Percentiles rank a stretch among this genome's conserved stretches.
phyloP scores from a whole-genome alignment of 768 basidiomycete species.

The Leccinum subgranulosum region DNA sequence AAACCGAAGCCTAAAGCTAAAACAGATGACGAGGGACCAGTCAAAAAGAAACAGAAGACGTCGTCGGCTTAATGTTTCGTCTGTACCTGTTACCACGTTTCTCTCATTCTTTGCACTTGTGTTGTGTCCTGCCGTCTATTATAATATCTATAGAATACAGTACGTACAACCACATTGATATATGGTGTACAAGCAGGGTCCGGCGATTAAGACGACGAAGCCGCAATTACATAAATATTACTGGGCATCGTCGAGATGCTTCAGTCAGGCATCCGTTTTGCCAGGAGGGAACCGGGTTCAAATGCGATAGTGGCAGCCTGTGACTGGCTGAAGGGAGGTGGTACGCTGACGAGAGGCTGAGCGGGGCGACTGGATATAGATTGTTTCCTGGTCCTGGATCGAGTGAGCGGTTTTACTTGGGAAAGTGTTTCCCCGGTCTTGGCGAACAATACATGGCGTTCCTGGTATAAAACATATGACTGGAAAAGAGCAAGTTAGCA shows the following conservation, averaged over 20 bases:
- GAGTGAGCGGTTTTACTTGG: conserved; percentile 34
- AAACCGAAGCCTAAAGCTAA: conserved; percentile 39
- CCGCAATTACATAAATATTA: neutral
- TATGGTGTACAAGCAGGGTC: conserved; percentile 11
- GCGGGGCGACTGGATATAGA: conserved; percentile 33
- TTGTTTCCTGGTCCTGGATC: conserved; percentile 37
- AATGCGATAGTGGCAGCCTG: conserved; percentile 47
- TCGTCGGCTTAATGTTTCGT: conserved; percentile 27
- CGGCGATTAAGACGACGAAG: conserved; percentile 5
- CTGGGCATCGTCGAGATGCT: neutral
- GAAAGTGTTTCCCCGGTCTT: conserved; percentile 21
- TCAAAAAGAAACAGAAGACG: conserved; percentile 75
- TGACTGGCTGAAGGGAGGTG: conserved; percentile 37
- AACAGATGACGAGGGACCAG: conserved; percentile 49
- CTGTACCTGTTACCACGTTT: neutral
- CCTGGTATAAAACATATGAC: conserved; percentile 84
- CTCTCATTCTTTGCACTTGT: neutral
- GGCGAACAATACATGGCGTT: conserved; percentile 57
- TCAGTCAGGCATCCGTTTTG: conserved; percentile 36
- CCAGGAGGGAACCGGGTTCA: conserved; percentile 73
- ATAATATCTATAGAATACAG: conserved; percentile 24
- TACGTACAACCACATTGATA: conserved; percentile 15
- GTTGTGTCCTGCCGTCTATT: conserved; percentile 10
- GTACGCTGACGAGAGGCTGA: conserved; percentile 49
- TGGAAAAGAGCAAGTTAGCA: conserved; percentile 28